Base-by-base conservation (phyloP, 768 basidiomycete genomes). In the Russula vinacea region DNA sequence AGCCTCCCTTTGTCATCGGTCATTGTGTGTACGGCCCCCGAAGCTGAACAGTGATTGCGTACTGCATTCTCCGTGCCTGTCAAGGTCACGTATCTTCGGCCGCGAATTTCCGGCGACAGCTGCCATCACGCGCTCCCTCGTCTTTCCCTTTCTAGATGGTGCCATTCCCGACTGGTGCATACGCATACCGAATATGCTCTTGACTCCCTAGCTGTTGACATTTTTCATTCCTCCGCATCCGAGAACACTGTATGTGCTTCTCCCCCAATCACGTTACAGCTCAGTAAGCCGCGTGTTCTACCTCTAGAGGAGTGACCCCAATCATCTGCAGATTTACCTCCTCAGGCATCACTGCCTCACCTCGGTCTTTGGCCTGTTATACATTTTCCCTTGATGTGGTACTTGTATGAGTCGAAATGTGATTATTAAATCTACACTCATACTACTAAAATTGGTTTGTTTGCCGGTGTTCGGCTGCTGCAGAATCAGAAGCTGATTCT, bases 51-150 rank as follows among this genome's bases (percentile, higher is more conserved):
- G 49, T n/a, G 26, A 37, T 47, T 40, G 62, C 26, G 17, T 17
- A 37, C 32, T n/a, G 6, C 50, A 22, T 58, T 47, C 42, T 58
- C 42, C 29, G 56, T 53, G 24, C 57, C 62, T 54, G 55, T 51
- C 39, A 42, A 61, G 32, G 54, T 52, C 64, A 52, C 45, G 13
- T 42, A 44, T 57, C 54, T 52, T 37, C 64, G 49, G 19, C 64
- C 60, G 59, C 47, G 39, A 60, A 56, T 57, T 57, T 50, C 64
- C 64, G 64, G 32, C 49, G 64, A 65, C 64, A 65, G 55, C 47
- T 65, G 64, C 60, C 64, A 33, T 65, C 64, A 65, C 55, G 64
- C 49, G 55, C 49, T 35, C 64, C 55, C 55, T 44, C 42, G 8
- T 50, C 17, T 26, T 64, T 64, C 29, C 63, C 53, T 60, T 64